Conservation (phyloP, 2,329 filamentous ascomycete species). For the Tolypocladium sp. region DNA sequence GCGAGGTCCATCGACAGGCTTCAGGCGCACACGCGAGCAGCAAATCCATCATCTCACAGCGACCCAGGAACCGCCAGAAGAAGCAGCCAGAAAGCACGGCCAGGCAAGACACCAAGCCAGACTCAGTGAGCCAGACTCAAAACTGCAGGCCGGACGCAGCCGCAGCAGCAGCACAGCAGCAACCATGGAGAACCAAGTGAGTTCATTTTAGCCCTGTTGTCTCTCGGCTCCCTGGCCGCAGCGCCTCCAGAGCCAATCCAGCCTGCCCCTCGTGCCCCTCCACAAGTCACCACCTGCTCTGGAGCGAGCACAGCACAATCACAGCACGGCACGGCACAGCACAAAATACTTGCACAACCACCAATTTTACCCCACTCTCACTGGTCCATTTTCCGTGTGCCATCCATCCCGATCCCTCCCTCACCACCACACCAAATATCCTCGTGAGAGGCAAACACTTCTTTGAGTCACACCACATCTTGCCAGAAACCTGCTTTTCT, state of each 20-base stretch:
- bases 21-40: not conserved
- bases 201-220: conserved; percentile 1
- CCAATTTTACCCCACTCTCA: conserved; percentile 8
- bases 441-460: not conserved
- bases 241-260: conserved; percentile 1
- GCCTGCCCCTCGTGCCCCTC: not conserved
- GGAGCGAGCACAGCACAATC: not conserved
- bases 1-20: not conserved
- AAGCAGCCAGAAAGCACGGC: not conserved
- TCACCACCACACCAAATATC: conserved; percentile 2
- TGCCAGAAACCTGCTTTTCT: not conserved
- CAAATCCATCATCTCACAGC: not conserved
- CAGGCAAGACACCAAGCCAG: not conserved
- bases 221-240: not conserved
- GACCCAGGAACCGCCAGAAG: not conserved
- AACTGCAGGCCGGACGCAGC: no score
- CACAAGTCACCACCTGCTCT: not conserved
- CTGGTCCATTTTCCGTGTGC: conserved; percentile 4
- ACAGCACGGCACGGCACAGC: not conserved
- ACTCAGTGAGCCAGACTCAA: no score
- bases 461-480: not conserved
- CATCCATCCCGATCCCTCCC: conserved; percentile 3
- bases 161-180: not conserved
- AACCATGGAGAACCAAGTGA: conserved; percentile 12
- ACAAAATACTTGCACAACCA: conserved; percentile 2